Percentiles rank a stretch among this genome's conserved stretches.
Evolutionary conservation across 257 asterid genomes (phyloP).

Genomic region (Galeopsis tetrahit): DNA sequence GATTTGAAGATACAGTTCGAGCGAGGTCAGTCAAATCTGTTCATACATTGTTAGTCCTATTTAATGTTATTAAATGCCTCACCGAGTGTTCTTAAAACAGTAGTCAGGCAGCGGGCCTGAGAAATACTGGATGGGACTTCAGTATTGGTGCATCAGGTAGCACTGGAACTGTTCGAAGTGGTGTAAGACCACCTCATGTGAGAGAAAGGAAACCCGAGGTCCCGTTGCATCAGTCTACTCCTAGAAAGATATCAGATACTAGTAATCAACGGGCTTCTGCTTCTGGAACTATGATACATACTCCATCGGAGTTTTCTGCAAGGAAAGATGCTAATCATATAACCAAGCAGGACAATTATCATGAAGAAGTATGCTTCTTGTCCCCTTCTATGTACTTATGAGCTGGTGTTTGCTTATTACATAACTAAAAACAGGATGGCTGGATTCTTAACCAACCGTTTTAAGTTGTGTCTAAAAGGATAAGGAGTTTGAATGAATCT

Average conservation of each 20-base stretch:
- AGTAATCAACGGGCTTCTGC: conserved; percentile 66
- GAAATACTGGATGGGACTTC: conserved; percentile 96
- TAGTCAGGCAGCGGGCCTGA: conserved; percentile 66
- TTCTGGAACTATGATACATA: conserved; percentile 56
- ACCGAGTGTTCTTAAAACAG: conserved; percentile 45
- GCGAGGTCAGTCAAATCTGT: conserved; percentile 58
- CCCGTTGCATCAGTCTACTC: conserved; percentile 56
- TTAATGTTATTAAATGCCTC: conserved; percentile 23
- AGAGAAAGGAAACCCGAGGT: conserved; percentile 80
- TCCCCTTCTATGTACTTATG: conserved; percentile 27
- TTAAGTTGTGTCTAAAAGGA: background rate
- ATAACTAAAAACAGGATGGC: conserved; percentile 16
- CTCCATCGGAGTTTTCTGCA: conserved; percentile 52
- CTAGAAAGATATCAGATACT: conserved; percentile 59
- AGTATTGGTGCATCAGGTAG: conserved; percentile 80
- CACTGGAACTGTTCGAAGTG: conserved; percentile 85
- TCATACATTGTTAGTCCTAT: conserved; percentile 28
- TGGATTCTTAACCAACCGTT: conserved; percentile 16
- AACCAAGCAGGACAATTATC: conserved; percentile 52
- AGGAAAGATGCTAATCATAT: conserved; percentile 52
- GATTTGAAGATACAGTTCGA: conserved; percentile 50
- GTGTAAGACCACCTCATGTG: conserved; percentile 86
- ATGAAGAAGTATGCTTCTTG: conserved; percentile 67
- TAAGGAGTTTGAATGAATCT: background rate
- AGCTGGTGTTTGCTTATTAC: conserved; percentile 7